A percentile compares a stretch with the other conserved stretches of the same genome.
Conservation (phyloP, 2,329 filamentous ascomycete species). For the Didymellaceae sp. region DNA sequence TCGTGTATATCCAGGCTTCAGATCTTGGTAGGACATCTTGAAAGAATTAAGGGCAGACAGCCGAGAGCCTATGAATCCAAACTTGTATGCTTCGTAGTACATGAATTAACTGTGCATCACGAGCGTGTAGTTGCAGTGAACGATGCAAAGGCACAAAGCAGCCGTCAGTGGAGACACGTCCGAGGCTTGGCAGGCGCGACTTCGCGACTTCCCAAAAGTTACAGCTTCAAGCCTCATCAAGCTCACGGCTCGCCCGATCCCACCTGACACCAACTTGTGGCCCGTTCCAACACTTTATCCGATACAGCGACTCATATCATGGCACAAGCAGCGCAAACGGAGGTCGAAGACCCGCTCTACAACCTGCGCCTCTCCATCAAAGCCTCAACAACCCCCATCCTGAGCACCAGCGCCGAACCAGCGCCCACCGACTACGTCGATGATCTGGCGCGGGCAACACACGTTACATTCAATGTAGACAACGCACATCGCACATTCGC, state of each 20-base stretch:
- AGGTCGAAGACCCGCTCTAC: slow-evolving; percentile 72
- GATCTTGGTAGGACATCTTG: too few relatives aligned
- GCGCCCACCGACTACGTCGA: slow-evolving; percentile 65
- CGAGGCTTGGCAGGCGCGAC: slow-evolving; percentile 20
- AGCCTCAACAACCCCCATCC: slow-evolving; percentile 70
- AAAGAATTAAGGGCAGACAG: too few relatives aligned
- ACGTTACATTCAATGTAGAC: slow-evolving; percentile 72
- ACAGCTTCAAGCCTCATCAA: slow-evolving; percentile 10
- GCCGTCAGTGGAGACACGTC: slow-evolving; percentile 3
- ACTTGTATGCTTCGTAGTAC: too few relatives aligned
- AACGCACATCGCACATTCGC: slow-evolving; percentile 68
- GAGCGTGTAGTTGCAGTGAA: too few relatives aligned
- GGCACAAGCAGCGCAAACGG: slow-evolving; percentile 34
- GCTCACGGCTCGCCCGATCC: background rate
- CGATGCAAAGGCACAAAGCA: background rate
- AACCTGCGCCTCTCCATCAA: slow-evolving; percentile 85
- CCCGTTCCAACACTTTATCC: background rate
- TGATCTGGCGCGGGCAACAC: slow-evolving; percentile 63
- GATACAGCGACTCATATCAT: background rate
- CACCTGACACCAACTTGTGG: background rate
- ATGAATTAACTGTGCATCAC: too few relatives aligned
- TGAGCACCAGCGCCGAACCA: slow-evolving; percentile 73
- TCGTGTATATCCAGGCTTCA: too few relatives aligned
- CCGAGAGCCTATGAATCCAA: too few relatives aligned
- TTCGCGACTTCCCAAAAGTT: slow-evolving; percentile 10